Percentiles rank a stretch among this genome's conserved stretches.
Evolutionary conservation across 1,139 yeast species (phyloP).

Genomic region (Yamadazyma trypodendri): DNA sequence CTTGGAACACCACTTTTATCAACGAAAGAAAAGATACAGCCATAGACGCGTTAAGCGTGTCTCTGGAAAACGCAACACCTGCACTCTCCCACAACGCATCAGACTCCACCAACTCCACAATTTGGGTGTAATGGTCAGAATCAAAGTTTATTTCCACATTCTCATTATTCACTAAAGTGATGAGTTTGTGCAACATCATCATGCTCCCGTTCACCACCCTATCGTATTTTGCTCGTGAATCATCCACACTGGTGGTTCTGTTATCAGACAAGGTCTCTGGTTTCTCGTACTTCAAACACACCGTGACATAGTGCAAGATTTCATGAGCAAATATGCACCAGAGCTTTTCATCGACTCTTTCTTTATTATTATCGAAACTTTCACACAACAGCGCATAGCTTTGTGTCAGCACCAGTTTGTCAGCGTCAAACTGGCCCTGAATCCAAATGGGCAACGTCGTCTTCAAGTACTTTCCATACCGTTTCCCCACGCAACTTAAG

Average conservation of each 20-base stretch:
- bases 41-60: slow-evolving; percentile 27
- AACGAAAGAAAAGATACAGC: slow-evolving; percentile 31
- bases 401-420: slow-evolving; percentile 54
- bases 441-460: slow-evolving; percentile 74
- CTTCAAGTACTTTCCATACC: slow-evolving; percentile 60
- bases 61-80: slow-evolving; percentile 21
- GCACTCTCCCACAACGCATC: slow-evolving; percentile 48
- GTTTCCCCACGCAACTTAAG: slow-evolving; percentile 52
- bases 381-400: slow-evolving; percentile 47
- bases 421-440: slow-evolving; percentile 68
- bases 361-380: slow-evolving; percentile 58
- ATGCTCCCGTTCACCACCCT: slow-evolving; percentile 57
- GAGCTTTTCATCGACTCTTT: slow-evolving; percentile 52
- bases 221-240: slow-evolving; percentile 63
- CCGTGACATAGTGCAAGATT: slow-evolving; percentile 53
- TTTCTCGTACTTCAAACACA: slow-evolving; percentile 55
- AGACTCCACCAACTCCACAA: slow-evolving; percentile 33
- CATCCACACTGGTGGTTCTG: slow-evolving; percentile 66
- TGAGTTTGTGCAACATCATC: slow-evolving; percentile 46
- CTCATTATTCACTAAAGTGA: slow-evolving; percentile 20
- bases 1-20: slow-evolving; percentile 35
- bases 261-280: slow-evolving; percentile 71
- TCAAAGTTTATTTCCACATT: slow-evolving; percentile 8
- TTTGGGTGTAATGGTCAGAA: slow-evolving; percentile 9
- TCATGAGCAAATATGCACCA: slow-evolving; percentile 60